Base-by-base conservation (phyloP, 1,284 basidiomycete species). In the Hemileia vastatrix region DNA sequence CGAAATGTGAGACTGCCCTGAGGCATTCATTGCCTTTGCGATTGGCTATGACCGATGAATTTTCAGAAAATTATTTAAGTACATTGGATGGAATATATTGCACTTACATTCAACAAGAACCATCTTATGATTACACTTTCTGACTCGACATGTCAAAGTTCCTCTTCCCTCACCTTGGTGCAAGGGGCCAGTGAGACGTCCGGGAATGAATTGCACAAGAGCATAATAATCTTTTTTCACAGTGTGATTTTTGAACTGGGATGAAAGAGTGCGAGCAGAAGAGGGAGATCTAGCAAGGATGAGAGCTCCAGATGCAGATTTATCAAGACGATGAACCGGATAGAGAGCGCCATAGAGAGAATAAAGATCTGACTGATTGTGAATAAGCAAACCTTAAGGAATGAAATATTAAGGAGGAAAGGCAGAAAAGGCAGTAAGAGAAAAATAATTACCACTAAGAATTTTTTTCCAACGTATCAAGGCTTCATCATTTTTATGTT, bases 151-250 rank as follows among this genome's bases (percentile, higher is more conserved):
- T 32, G 32, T 24, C 40, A 57, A 33, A 31, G 24, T 21, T 8
- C 55, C 55, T 8, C 31, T 19, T 6, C 23, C 23, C 23, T 32
- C 48, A 19, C 43, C 55, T 27, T 57, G 43, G 13, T 57, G 55
- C 27, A 57, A 47, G 4, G 55, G 55, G 11, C 55, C 55, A 2
- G 27, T 57, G 24, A n/a, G n/a, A n/a, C 55, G 60, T 2, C 60
- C 64, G 54, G 55, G 49, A 27, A 57, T 43, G 32, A 80, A 83
- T 32, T 81, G 78, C 0, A 86, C 84, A 33, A 87, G 75, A 0
- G 86, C 86, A 23, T 86, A 78, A 68, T 87, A 87, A 0, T 79
- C 80, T 70, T 87, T 87, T 33, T 78, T 71, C 5, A 85, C 73
- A 0, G 71, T 74, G 31, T 78, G 78, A 4, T 75, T 67, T 15